Evolutionary conservation across 1,139 yeast species (phyloP).

Genomic region (Pichia sp.): DNA sequence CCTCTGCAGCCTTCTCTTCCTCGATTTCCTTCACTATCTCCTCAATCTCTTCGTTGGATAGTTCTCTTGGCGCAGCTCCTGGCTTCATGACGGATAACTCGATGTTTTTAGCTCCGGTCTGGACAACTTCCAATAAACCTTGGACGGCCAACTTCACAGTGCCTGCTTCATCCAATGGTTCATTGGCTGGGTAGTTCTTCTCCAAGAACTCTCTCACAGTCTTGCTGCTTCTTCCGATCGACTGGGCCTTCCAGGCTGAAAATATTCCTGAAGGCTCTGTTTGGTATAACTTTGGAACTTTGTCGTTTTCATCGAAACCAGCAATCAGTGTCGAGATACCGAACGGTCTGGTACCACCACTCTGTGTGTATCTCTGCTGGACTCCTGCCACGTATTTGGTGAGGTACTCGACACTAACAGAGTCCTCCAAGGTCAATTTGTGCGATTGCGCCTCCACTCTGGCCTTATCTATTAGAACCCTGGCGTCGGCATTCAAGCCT

Average conservation of each 20-base stretch:
- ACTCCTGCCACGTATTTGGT: slow-evolving; percentile 95
- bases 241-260: slow-evolving; percentile 98
- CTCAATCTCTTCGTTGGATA: slow-evolving; percentile 71
- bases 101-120: slow-evolving; percentile 94
- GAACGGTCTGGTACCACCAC: slow-evolving; percentile 95
- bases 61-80: slow-evolving; percentile 47
- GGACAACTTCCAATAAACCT: slow-evolving; percentile 90
- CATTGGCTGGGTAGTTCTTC: slow-evolving; percentile 66
- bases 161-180: slow-evolving; percentile 58
- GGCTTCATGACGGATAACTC: slow-evolving; percentile 88
- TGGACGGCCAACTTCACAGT: slow-evolving; percentile 80
- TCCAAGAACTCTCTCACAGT: slow-evolving; percentile 95
- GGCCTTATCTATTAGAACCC: slow-evolving; percentile 91
- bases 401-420: slow-evolving; percentile 87
- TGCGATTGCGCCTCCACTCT: slow-evolving; percentile 98
- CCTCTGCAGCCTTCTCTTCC: slow-evolving; percentile 86
- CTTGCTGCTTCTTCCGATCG: slow-evolving; percentile 92
- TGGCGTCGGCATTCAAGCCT: slow-evolving; percentile 96
- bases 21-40: slow-evolving; percentile 79
- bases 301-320: slow-evolving; percentile 87
- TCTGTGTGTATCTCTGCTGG: slow-evolving; percentile 95
- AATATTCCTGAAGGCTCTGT: slow-evolving; percentile 98
- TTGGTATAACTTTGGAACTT: slow-evolving; percentile 77
- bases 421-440: slow-evolving; percentile 86
- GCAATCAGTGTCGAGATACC: slow-evolving; percentile 94